These are phyloP conservation scores for Cicer yamashitae DNA, from an alignment of 306 rosid genomes.

Conservation along the genomic window DNA sequence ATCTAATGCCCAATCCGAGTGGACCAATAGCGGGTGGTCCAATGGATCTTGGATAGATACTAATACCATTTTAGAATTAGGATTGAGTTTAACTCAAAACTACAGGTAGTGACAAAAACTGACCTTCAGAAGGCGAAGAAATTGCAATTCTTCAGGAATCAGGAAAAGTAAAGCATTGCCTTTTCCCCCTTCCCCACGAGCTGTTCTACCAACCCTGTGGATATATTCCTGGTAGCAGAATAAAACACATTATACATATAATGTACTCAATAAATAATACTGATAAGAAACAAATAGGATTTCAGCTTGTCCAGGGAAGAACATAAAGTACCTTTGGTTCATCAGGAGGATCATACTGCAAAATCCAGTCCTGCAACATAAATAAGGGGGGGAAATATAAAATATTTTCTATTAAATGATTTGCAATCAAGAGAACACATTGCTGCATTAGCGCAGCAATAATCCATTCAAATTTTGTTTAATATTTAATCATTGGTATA, in stretches of 20 bases:
- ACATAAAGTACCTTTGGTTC: conserved; percentile 78
- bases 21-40: too few relatives aligned
- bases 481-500: conserved; percentile 1
- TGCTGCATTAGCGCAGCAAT: background rate
- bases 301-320: conserved; percentile 1
- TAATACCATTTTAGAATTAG: too few relatives aligned
- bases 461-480: background rate
- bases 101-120: conserved; percentile 33
- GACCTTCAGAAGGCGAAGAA: conserved; percentile 88
- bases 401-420: conserved; percentile 20
- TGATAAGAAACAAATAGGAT: conserved; percentile 13
- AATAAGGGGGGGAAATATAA: conserved; percentile 3
- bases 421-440: conserved; percentile 23
- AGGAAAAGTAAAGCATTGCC: conserved; percentile 87
- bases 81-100: too few relatives aligned
- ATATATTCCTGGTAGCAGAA: conserved; percentile 76
- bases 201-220: conserved; percentile 98
- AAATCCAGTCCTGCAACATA: conserved; percentile 89
- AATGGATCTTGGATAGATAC: too few relatives aligned
- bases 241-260: conserved; percentile 14
- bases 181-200: conserved; percentile 91
- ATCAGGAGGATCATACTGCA: conserved; percentile 98
- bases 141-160: conserved; percentile 82
- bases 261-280: conserved; percentile 13
- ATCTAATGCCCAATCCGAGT: too few relatives aligned